Percentiles rank a stretch among this genome's conserved stretches.
Evolutionary conservation across 2,329 filamentous ascomycete genomes (phyloP).

Genomic region (Sporothrix globosa): DNA sequence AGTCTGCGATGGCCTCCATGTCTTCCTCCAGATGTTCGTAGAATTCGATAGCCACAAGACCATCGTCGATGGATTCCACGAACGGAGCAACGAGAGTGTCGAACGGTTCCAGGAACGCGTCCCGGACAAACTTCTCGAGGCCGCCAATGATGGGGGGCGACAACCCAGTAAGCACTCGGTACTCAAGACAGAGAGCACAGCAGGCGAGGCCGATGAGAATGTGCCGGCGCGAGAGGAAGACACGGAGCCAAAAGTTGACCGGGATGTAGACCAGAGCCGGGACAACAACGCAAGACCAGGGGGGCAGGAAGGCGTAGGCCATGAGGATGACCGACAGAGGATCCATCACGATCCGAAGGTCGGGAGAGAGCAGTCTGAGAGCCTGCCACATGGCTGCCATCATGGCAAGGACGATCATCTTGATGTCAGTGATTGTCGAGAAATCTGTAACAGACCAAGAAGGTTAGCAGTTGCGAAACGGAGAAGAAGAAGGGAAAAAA

Average conservation of each 20-base stretch:
- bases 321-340: background rate
- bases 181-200: background rate
- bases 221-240: conserved; percentile 14
- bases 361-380: background rate
- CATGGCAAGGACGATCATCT: conserved; percentile 20
- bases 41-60: conserved; percentile 11
- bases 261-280: conserved; percentile 25
- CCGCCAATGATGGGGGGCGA: background rate
- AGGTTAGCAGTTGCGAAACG: background rate
- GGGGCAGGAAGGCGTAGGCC: conserved; percentile 21
- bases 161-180: background rate
- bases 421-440: background rate
- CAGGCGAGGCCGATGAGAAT: conserved; percentile 8
- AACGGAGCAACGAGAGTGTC: conserved; percentile 28
- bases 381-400: background rate
- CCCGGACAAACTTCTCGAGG: background rate
- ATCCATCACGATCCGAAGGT: background rate
- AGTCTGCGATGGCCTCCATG: background rate
- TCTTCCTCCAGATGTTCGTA: conserved; percentile 7
- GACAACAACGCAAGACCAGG: conserved; percentile 5
- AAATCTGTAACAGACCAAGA: conserved; percentile 6
- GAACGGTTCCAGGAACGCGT: background rate
- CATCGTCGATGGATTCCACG: conserved; percentile 20
- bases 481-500: background rate
- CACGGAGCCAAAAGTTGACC: background rate